phyloP scores from a whole-genome alignment of 2,329 filamentous ascomycete genomes.

The Fusarium chlamydosporum region DNA sequence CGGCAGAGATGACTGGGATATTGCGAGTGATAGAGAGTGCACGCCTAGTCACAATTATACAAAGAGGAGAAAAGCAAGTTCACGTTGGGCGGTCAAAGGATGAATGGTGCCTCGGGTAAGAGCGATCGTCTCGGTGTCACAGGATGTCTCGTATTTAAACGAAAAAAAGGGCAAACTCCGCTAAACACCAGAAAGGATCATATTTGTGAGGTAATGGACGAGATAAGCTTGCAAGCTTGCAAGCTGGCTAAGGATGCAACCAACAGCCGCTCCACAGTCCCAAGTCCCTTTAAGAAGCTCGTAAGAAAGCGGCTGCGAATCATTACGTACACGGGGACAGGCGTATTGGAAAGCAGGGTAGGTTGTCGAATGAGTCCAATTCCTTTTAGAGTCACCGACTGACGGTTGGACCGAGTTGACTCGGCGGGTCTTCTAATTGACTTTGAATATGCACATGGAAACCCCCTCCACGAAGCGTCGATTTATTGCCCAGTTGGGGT shows the following conservation, averaged over 20 bases:
- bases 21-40: neutral
- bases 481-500: slow-evolving; percentile 42
- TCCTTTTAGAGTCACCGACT: neutral
- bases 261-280: slow-evolving; percentile 2
- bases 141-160: slow-evolving; percentile 18
- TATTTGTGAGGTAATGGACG: slow-evolving; percentile 4
- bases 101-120: slow-evolving; percentile 23
- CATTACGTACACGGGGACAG: slow-evolving; percentile 29
- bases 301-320: slow-evolving; percentile 8
- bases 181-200: neutral
- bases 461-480: slow-evolving; percentile 21
- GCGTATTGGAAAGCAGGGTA: neutral
- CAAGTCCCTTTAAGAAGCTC: slow-evolving; percentile 27
- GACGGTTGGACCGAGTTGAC: slow-evolving; percentile 8
- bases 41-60: slow-evolving; percentile 26
- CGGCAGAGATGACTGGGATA: neutral
- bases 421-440: slow-evolving; percentile 26
- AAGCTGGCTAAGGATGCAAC: neutral
- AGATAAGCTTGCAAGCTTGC: slow-evolving; percentile 18
- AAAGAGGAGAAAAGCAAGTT: neutral
- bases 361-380: neutral
- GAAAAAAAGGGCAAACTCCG: neutral
- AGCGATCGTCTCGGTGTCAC: slow-evolving; percentile 19
- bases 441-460: slow-evolving; percentile 27
- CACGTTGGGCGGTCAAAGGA: slow-evolving; percentile 7